Evolutionary conservation across 306 rosid species (phyloP), one percentile per base, ranked within the genome.

Genomic region (Amphicarpaea edgeworthii): DNA sequence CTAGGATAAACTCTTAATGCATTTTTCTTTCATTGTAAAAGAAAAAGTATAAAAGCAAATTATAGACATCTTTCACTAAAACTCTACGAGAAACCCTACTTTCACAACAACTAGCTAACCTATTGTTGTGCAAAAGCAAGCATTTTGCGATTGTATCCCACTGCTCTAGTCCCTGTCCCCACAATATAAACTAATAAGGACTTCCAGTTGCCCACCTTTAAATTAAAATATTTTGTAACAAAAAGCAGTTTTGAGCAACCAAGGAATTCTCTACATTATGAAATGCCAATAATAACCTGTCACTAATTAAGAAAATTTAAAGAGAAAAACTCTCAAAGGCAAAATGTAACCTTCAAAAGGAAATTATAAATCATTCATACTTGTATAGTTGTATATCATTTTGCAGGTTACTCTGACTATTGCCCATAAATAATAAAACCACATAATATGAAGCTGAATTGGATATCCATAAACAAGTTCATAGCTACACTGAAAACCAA

Each of bases 391-490:
- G 64, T 58, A 26, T 58, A 58, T 12, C 3, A 6, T 26, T 26
- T 12, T 26, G 17, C 24, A 57, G 63, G 38, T 26, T 37, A 55
- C 62, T 55, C 8, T 12, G 64, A 14, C 7, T 58, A 12, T 24
- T 10, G 40, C 64, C 19, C 37, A 57, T 57, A 24, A 24, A 55
- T 55, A 24, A 57, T 24, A 57, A 12, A 58, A 55, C 62, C 62
- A 55, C 34, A 55, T 23, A 55, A 55, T 21, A 55, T 55, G 62
- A 55, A 58, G 40, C 17, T 58, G 64, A 58, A 58, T 20, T 51
- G 15, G 30, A 21, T 11, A 21, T 23, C 12, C 64, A 58, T 58
- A 14, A 58, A 58, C 11, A 58, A 26, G 20, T 58, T 12, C 64
- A 57, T 24, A 58, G 19, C 19, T 12, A 26, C 19, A 26, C 8